Evolutionary conservation across 2,329 filamentous ascomycete species (phyloP).

Genomic region (Aspergillus amoenus): DNA sequence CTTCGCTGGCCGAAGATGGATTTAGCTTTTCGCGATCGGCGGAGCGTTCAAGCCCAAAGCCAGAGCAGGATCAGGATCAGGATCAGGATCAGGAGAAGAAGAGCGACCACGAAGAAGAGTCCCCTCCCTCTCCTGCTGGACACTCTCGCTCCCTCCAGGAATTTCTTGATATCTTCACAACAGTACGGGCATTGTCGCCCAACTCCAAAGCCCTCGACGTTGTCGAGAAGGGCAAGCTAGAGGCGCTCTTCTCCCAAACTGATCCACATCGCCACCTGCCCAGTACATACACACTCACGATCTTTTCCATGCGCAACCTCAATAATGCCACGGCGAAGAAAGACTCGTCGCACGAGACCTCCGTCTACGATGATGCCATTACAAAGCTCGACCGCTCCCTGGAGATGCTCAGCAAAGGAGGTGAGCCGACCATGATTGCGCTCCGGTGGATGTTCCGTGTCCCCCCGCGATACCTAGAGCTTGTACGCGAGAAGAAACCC

Average conservation of each 20-base stretch:
- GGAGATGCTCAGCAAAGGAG: slow-evolving; percentile 9
- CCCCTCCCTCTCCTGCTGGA: neutral
- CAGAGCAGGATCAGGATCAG: neutral
- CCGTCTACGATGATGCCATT: slow-evolving; percentile 7
- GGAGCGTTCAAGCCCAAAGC: neutral
- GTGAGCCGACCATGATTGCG: slow-evolving; percentile 5
- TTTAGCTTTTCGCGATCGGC: neutral
- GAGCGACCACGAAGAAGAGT: neutral
- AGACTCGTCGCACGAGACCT: neutral
- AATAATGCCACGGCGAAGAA: neutral
- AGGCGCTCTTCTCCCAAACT: neutral
- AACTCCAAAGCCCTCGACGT: neutral
- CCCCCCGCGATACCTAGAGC: slow-evolving; percentile 1
- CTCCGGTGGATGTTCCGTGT: slow-evolving; percentile 10
- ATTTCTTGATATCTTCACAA: neutral
- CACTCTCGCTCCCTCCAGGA: neutral
- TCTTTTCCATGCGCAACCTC: slow-evolving; percentile 7
- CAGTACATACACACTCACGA: slow-evolving; percentile 8
- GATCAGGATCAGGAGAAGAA: neutral
- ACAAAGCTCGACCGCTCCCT: slow-evolving; percentile 3
- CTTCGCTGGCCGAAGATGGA: slow-evolving; percentile 5
- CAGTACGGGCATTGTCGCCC: neutral
- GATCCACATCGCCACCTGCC: slow-evolving; percentile 6
- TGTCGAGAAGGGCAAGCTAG: neutral
- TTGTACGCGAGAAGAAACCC: slow-evolving; percentile 1